Evolutionary conservation across 305 asterid genomes (phyloP).

Genomic region (Rubia balearica): DNA sequence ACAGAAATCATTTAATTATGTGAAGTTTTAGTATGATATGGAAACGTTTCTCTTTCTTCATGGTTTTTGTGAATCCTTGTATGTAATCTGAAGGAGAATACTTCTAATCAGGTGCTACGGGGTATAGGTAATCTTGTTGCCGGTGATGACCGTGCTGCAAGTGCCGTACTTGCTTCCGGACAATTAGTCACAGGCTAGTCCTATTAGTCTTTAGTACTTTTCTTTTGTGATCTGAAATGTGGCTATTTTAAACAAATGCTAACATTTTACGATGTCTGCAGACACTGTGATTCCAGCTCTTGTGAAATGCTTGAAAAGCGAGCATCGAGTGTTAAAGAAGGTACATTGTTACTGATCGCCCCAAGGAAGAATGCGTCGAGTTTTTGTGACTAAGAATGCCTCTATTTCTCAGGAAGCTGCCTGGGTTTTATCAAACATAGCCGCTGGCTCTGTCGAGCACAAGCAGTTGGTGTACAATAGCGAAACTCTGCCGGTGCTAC

Average conservation of each 20-base stretch:
- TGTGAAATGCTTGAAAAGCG: conserved; percentile 69
- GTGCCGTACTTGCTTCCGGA: conserved; percentile 50
- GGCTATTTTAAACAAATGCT: neutral
- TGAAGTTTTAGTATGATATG: neutral
- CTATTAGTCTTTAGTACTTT: neutral
- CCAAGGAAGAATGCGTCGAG: neutral
- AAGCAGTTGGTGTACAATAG: conserved; percentile 64
- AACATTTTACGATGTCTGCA: conserved; percentile 25
- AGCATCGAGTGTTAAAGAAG: conserved; percentile 85
- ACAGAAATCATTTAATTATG: neutral
- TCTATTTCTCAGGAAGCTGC: conserved; percentile 63
- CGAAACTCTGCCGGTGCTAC: conserved; percentile 53
- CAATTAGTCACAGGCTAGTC: conserved; percentile 65
- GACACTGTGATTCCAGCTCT: conserved; percentile 57
- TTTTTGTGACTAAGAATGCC: conserved; percentile 10
- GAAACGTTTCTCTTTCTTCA: neutral
- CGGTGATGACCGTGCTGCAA: conserved; percentile 54
- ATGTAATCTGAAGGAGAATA: conserved; percentile 2
- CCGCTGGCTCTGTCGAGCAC: conserved; percentile 81
- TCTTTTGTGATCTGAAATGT: neutral
- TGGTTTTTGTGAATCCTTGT: conserved; percentile 3
- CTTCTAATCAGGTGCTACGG: conserved; percentile 53
- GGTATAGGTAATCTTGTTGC: conserved; percentile 94
- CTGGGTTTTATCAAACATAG: conserved; percentile 88
- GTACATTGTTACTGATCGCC: conserved; percentile 25